Evolutionary conservation across 352 stramenopile genomes (phyloP).

Genomic region (Globisporangium nagaii): DNA sequence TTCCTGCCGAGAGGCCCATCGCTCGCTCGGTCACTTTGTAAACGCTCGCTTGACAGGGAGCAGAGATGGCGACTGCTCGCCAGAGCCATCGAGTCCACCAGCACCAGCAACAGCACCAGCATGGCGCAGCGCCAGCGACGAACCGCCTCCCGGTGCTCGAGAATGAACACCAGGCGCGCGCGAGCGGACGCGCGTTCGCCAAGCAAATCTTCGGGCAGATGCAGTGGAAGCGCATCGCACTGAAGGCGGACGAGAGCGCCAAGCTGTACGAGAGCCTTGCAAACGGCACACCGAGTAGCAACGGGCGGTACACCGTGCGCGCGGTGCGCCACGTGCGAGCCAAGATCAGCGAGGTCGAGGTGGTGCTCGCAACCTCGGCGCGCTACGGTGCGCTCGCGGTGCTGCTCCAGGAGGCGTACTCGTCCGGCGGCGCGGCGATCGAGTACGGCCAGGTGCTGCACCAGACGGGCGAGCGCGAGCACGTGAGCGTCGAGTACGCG

Average conservation of each 20-base stretch:
- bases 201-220: slow-evolving; percentile 68
- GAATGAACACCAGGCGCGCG: slow-evolving; percentile 48
- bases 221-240: slow-evolving; percentile 60
- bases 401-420: slow-evolving; percentile 39
- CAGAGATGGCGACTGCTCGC: not conserved
- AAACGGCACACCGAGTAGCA: not conserved
- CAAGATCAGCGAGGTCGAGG: slow-evolving; percentile 46
- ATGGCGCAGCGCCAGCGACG: not conserved
- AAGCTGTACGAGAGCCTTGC: slow-evolving; percentile 51
- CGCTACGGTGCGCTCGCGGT: slow-evolving; percentile 27
- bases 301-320: slow-evolving; percentile 35
- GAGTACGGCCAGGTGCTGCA: slow-evolving; percentile 48
- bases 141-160: slow-evolving; percentile 24
- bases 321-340: slow-evolving; percentile 48
- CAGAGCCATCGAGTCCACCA: not conserved
- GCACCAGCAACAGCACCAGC: not conserved
- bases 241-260: slow-evolving; percentile 40
- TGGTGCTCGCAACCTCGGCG: slow-evolving; percentile 37
- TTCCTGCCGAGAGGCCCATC: no score
- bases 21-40: not conserved
- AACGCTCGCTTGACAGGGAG: not conserved
- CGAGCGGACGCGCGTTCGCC: slow-evolving; percentile 41
- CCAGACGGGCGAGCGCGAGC: slow-evolving; percentile 58
- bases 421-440: slow-evolving; percentile 30
- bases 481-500: slow-evolving; percentile 49